A percentile compares a stretch with the other conserved stretches of the same genome.
Evolutionary conservation across 2,329 filamentous ascomycete genomes (phyloP).

Genomic region (Xylaria polymorpha): DNA sequence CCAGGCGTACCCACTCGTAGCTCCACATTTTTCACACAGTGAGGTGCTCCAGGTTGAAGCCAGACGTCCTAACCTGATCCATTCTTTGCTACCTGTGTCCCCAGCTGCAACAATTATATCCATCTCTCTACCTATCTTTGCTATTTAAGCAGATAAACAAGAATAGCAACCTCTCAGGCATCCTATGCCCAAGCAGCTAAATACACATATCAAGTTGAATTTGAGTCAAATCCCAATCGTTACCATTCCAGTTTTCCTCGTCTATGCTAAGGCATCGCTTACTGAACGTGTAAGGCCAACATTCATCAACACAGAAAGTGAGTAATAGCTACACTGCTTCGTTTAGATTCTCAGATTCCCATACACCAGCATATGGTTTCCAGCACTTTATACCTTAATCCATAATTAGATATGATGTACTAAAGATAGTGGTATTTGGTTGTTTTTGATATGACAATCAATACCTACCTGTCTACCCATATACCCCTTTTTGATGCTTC

Average conservation of each 20-base stretch:
- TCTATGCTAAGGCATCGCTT: neutral
- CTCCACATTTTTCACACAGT: no score
- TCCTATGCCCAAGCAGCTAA: neutral
- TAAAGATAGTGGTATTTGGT: neutral
- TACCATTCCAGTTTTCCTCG: no score
- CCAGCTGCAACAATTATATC: neutral
- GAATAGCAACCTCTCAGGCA: neutral
- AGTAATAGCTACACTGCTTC: constrained; percentile 1
- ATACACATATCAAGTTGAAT: neutral
- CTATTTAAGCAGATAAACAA: neutral
- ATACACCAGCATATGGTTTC: neutral
- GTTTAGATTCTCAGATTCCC: neutral
- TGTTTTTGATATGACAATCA: neutral
- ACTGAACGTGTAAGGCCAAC: neutral
- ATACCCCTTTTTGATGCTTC: neutral
- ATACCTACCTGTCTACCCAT: neutral
- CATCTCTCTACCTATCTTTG: neutral
- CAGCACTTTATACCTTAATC: neutral
- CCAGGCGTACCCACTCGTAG: no score
- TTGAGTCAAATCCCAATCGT: neutral
- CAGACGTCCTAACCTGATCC: neutral
- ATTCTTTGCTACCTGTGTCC: neutral
- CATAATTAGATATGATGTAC: neutral
- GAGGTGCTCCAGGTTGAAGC: neutral
- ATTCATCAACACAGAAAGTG: constrained; percentile 4